Evolutionary conservation across 129 eudicot species (phyloP).

Genomic region (Tanacetum coccineum): DNA sequence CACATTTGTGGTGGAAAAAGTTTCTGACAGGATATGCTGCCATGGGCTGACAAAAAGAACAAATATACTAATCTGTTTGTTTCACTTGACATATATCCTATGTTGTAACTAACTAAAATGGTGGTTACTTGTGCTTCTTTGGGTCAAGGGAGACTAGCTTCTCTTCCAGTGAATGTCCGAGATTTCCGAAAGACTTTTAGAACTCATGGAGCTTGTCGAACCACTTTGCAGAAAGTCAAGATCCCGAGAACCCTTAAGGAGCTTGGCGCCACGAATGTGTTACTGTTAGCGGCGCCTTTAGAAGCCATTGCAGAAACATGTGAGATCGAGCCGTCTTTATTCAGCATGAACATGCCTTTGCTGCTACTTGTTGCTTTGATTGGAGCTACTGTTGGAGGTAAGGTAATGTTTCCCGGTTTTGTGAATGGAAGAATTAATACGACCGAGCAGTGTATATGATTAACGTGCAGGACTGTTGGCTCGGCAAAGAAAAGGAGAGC

Average conservation of each 20-base stretch:
- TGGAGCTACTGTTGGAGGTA: slow-evolving; percentile 11
- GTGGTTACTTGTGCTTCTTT: background rate
- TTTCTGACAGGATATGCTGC: slow-evolving; percentile 2
- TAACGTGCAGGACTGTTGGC: background rate
- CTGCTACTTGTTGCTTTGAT: slow-evolving; percentile 3
- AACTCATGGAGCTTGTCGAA: background rate
- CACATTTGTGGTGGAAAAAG: slow-evolving; percentile 4
- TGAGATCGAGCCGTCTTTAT: background rate
- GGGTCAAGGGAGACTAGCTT: background rate
- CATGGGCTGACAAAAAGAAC: background rate
- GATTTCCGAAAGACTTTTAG: background rate
- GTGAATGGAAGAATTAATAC: no score
- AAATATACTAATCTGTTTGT: background rate
- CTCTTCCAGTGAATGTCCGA: background rate
- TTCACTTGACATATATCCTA: background rate
- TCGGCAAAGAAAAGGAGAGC: slow-evolving; percentile 8
- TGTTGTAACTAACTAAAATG: background rate
- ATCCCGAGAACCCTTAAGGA: background rate
- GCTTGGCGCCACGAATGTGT: background rate
- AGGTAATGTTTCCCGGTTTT: background rate
- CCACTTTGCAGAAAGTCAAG: background rate
- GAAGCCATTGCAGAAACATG: slow-evolving; percentile 6
- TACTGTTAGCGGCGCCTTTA: background rate
- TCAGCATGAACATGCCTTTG: slow-evolving; percentile 6
- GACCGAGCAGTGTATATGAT: background rate